Conservation (phyloP, 768 basidiomycete species). For the Hypholoma sublateritium region DNA sequence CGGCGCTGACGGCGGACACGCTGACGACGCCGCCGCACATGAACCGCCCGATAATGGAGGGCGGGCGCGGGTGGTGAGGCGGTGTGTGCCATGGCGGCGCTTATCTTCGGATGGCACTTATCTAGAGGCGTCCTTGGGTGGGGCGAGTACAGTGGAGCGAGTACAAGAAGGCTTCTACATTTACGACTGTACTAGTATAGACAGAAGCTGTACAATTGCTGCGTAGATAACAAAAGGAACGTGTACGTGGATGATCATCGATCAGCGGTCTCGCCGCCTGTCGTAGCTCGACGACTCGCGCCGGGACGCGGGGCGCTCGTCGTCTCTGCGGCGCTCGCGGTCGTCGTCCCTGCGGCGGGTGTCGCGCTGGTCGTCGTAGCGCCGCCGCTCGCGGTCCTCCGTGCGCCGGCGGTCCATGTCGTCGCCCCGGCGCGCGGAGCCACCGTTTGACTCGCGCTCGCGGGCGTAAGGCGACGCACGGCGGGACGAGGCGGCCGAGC, state of each 20-base stretch:
- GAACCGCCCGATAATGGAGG: background rate
- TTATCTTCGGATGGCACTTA: background rate
- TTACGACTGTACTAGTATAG: too few species aligned
- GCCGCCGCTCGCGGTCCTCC: conserved; percentile 3
- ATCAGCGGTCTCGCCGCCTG: conserved; percentile 9
- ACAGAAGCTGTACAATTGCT: too few species aligned
- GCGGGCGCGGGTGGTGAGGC: too few species aligned
- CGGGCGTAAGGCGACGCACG: conserved; percentile 45
- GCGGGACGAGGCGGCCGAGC: conserved; percentile 45
- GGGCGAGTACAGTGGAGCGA: too few species aligned
- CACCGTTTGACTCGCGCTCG: conserved; percentile 13
- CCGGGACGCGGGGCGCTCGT: conserved; percentile 14
- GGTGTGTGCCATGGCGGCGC: background rate
- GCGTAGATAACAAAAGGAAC: background rate
- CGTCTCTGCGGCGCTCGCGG: conserved; percentile 31
- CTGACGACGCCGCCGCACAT: conserved; percentile 32
- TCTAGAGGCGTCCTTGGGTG: too few species aligned
- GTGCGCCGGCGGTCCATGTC: conserved; percentile 23
- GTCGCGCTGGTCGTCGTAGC: background rate
- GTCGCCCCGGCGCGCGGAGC: conserved; percentile 18
- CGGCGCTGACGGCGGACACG: conserved; percentile 26
- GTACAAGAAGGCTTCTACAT: too few species aligned
- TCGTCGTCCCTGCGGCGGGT: conserved; percentile 20
- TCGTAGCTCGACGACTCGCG: conserved; percentile 11
- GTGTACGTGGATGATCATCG: background rate